Percentiles rank a stretch among this genome's conserved stretches.
Evolutionary conservation across 1,284 basidiomycete genomes (phyloP).

Genomic region (Porogramme epimiltina): DNA sequence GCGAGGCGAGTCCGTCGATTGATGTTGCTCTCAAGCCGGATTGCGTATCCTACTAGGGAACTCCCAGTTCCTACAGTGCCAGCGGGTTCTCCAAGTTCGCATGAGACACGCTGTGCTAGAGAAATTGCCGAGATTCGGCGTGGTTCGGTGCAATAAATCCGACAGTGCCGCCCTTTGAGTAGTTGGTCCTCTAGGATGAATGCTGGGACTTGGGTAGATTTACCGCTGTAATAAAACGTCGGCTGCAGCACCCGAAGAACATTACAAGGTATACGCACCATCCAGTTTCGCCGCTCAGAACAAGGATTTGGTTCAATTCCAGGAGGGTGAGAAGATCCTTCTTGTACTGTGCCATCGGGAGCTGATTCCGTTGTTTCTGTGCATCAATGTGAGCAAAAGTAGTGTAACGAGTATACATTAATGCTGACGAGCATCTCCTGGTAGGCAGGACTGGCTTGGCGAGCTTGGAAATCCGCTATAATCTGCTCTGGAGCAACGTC

Average conservation of each 20-base stretch:
- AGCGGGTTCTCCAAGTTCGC: constrained; percentile 87
- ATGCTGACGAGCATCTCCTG: constrained; percentile 84
- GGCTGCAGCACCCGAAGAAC: background rate
- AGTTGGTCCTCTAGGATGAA: constrained; percentile 95
- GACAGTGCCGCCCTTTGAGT: constrained; percentile 81
- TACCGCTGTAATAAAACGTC: constrained; percentile 64
- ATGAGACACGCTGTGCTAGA: constrained; percentile 93
- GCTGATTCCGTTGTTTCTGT: constrained; percentile 67
- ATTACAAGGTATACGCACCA: constrained; percentile 56
- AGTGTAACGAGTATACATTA: background rate
- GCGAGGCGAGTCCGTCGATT: constrained; percentile 81
- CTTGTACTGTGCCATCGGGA: constrained; percentile 91
- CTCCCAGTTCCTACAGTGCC: constrained; percentile 79
- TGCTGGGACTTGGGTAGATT: constrained; percentile 95
- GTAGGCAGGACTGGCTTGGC: constrained; percentile 69
- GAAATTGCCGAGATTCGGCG: constrained; percentile 97
- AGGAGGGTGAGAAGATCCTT: constrained; percentile 75
- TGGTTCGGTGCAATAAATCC: constrained; percentile 96
- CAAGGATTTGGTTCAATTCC: constrained; percentile 83
- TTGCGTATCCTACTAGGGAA: constrained; percentile 94
- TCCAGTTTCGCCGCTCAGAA: constrained; percentile 97
- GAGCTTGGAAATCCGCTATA: constrained; percentile 56
- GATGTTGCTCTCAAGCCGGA: constrained; percentile 90
- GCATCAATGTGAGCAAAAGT: background rate
- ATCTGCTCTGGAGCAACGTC: constrained; percentile 51